Base-by-base conservation (phyloP, 2,329 filamentous ascomycete species). In the Arachnopeziza araneosa region DNA sequence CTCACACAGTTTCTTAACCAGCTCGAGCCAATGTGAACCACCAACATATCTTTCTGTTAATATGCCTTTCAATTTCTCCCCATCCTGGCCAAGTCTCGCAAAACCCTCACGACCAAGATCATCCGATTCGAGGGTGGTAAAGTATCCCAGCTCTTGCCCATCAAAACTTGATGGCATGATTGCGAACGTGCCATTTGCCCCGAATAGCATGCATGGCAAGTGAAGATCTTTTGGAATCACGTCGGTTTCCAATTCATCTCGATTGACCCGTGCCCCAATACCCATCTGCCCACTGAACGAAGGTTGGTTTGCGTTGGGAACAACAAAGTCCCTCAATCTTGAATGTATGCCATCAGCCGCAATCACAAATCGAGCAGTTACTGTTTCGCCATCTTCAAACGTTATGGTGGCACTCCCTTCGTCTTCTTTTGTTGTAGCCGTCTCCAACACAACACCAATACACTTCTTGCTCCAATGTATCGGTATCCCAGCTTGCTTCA, bases 101-200 rank as follows among this genome's bases (percentile, higher is more conserved):
- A 44, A 44, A 4, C 36, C 36, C 17, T 44, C 36, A 12, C 36
- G 36, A 12, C 36, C 36, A 3, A 8, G 6, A 44, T 44, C 36
- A 17, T 44, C 36, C 36, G 36, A 44, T 44, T 44, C 36, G 12
- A 44, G 10, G 3, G 36, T 76, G 19, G 23, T 44, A 24, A 59
- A 59, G 30, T 24, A 57, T 2, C 56, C 58, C 24, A 61, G 21
- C 22, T 52, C 53, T 9, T 22, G 9, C 21, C 48, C 53, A 19
- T 56, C 36, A 24, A 3, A 57, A 48, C 54, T 30, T 2, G 22
- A 44, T 12, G 56, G 54, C 55, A 54, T 59, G 44, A 52, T 51
- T n/a, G 50, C 44, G 49, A 57, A 49, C 17, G 19, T 9, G 24
- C 51, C 54, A 23, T 23, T n/a, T 1, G 17, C 30, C 10, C 52